Conservation (phyloP, 2,329 filamentous ascomycete species). For the Alternaria alternata region DNA sequence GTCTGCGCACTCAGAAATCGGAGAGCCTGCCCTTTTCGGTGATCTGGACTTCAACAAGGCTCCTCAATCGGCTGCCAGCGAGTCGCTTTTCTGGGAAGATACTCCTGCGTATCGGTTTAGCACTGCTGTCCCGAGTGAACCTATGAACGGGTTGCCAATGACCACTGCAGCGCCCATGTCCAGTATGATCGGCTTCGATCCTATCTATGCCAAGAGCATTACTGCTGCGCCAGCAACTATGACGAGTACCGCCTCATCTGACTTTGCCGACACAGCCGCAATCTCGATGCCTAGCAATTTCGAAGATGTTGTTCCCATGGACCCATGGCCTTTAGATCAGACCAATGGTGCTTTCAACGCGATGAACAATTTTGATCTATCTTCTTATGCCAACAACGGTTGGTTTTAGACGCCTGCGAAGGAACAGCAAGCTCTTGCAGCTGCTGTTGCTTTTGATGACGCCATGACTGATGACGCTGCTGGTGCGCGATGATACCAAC, state of each 20-base stretch:
- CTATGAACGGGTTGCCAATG: conserved; percentile 34
- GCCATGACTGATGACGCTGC: conserved; percentile 51
- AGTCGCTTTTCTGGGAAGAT: conserved; percentile 50
- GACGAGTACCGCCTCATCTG: conserved; percentile 30
- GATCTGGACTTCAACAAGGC: conserved; percentile 47
- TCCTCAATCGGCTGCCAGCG: conserved; percentile 42
- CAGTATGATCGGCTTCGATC: conserved; percentile 37
- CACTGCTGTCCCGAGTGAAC: conserved; percentile 34
- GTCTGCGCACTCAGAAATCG: conserved; percentile 53
- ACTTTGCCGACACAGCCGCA: conserved; percentile 40
- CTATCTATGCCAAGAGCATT: conserved; percentile 41
- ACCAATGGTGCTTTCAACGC: conserved; percentile 35
- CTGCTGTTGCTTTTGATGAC: conserved; percentile 37
- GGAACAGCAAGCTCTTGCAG: conserved; percentile 17
- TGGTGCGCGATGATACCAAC: conserved; percentile 37
- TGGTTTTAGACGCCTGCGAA: conserved; percentile 45
- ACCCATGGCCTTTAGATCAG: conserved; percentile 44
- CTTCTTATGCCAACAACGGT: conserved; percentile 35
- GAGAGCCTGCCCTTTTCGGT: conserved; percentile 44
- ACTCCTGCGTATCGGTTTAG: conserved; percentile 45
- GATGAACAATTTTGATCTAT: conserved; percentile 35
- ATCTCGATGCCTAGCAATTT: conserved; percentile 45
- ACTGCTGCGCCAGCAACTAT: conserved; percentile 32
- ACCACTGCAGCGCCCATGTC: conserved; percentile 29
- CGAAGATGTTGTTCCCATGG: conserved; percentile 39